A percentile compares a stretch with the other conserved stretches of the same genome.
These are phyloP conservation scores for Collybiopsis luxurians DNA, from an alignment of 768 basidiomycete genomes.

Conservation along the genomic window DNA sequence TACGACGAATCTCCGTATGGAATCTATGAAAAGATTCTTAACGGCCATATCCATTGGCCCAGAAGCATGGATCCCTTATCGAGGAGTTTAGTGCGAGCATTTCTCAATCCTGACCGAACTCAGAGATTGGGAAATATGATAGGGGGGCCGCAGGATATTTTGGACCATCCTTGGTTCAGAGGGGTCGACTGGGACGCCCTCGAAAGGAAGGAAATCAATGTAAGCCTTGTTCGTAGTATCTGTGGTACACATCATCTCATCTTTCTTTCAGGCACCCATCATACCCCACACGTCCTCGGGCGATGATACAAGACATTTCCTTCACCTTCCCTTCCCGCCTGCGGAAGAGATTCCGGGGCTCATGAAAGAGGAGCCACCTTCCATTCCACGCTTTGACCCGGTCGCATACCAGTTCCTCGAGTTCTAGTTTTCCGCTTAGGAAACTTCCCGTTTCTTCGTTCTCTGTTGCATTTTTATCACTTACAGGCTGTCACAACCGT, in stretches of 20 bases:
- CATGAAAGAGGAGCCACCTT: conserved; percentile 58
- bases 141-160: conserved; percentile 87
- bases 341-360: conserved; percentile 81
- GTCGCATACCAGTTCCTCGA: conserved; percentile 72
- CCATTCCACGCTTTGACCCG: conserved; percentile 65
- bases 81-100: conserved; percentile 81
- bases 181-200: conserved; percentile 92
- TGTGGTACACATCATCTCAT: conserved; percentile 9
- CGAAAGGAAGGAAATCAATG: conserved; percentile 83
- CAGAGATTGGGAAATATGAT: conserved; percentile 92
- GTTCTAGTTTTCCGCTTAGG: conserved; percentile 39
- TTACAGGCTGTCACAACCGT: background rate
- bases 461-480: background rate
- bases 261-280: conserved; percentile 67
- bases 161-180: conserved; percentile 92
- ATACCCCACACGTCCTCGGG: conserved; percentile 76
- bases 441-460: background rate
- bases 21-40: conserved; percentile 97
- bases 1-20: conserved; percentile 98
- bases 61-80: conserved; percentile 84
- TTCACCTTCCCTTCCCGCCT: conserved; percentile 73
- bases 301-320: conserved; percentile 86
- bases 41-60: conserved; percentile 87
- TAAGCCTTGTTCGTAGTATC: conserved; percentile 30
- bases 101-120: conserved; percentile 88